Percentiles rank a stretch among this genome's conserved stretches.
phyloP scores from a whole-genome alignment of 2,329 filamentous ascomycete species.

The Trichoderma cornu-damae region DNA sequence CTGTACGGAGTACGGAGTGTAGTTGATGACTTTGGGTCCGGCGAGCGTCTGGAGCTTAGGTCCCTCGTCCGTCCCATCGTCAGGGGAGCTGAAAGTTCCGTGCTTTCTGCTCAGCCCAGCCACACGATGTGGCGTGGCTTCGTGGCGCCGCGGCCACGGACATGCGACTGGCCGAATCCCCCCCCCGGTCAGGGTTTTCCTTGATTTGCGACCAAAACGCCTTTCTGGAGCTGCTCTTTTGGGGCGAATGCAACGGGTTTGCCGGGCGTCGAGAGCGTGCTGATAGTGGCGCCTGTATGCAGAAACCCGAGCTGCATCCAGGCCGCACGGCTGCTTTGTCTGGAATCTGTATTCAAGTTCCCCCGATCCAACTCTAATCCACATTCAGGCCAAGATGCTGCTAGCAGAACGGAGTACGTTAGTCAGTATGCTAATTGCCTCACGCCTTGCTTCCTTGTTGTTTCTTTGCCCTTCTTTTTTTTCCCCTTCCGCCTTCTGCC shows the following conservation, averaged over 20 bases:
- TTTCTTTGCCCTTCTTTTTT: not conserved
- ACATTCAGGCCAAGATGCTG: not conserved
- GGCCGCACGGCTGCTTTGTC: not conserved
- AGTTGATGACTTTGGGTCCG: not conserved
- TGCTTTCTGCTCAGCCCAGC: slow-evolving; percentile 9
- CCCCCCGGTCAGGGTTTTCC: too few relatives aligned
- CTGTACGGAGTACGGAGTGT: too few relatives aligned
- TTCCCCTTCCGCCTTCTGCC: not conserved
- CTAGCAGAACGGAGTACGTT: too few relatives aligned
- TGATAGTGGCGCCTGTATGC: not conserved
- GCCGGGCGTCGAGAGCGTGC: not conserved
- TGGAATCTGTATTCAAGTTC: slow-evolving; percentile 1
- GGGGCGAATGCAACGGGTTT: not conserved
- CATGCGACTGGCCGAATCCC: not conserved
- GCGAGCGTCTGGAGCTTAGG: not conserved
- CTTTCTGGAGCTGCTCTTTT: not conserved
- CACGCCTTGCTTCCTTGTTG: not conserved
- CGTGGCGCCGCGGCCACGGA: slow-evolving; percentile 1
- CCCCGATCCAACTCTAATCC: not conserved
- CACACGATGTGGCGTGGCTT: slow-evolving; percentile 7
- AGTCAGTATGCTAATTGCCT: not conserved
- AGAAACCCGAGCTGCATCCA: not conserved
- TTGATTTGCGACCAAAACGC: not conserved
- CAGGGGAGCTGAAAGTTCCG: too few relatives aligned
- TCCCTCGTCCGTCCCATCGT: too few relatives aligned